Conservation (phyloP, 2,329 filamentous ascomycete species). For the Metarhizium brunneum region DNA sequence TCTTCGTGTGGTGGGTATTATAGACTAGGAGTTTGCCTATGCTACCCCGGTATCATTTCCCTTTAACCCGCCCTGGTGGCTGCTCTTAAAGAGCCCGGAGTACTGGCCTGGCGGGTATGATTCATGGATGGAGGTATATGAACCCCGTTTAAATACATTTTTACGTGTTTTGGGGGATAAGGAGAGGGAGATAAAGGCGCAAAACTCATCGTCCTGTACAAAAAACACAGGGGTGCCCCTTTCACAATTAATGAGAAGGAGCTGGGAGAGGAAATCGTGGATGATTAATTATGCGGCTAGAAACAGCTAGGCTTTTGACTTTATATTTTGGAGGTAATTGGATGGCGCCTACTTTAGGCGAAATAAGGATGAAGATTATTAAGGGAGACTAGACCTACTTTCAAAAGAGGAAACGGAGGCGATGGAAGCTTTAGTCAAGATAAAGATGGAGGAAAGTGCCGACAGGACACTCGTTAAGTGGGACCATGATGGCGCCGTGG, state of each 20-base stretch:
- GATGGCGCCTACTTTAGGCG: constrained; percentile 23
- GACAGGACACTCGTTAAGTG: not conserved
- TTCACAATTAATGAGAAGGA: constrained; percentile 24
- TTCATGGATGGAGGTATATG: constrained; percentile 22
- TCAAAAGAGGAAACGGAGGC: not conserved
- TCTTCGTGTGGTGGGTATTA: constrained; percentile 19
- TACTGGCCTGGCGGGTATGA: constrained; percentile 20
- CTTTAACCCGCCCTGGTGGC: constrained; percentile 28
- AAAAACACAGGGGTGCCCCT: constrained; percentile 7
- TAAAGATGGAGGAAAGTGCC: not conserved
- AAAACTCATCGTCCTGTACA: not conserved
- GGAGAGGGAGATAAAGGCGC: constrained; percentile 4
- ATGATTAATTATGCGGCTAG: constrained; percentile 25
- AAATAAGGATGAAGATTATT: constrained; percentile 13
- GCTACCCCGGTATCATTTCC: constrained; percentile 22
- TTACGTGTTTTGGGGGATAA: constrained; percentile 21
- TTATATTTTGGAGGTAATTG: constrained; percentile 26
- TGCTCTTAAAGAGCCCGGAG: constrained; percentile 23
- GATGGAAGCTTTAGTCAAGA: not conserved
- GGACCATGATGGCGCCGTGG: not conserved
- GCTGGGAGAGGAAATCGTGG: constrained; percentile 24
- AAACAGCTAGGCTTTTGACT: constrained; percentile 29
- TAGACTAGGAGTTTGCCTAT: constrained; percentile 33
- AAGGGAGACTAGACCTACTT: not conserved
- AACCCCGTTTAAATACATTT: constrained; percentile 22